phyloP scores from a whole-genome alignment of 495 filamentous ascomycete species.

The Aspergillus haitiensis region DNA sequence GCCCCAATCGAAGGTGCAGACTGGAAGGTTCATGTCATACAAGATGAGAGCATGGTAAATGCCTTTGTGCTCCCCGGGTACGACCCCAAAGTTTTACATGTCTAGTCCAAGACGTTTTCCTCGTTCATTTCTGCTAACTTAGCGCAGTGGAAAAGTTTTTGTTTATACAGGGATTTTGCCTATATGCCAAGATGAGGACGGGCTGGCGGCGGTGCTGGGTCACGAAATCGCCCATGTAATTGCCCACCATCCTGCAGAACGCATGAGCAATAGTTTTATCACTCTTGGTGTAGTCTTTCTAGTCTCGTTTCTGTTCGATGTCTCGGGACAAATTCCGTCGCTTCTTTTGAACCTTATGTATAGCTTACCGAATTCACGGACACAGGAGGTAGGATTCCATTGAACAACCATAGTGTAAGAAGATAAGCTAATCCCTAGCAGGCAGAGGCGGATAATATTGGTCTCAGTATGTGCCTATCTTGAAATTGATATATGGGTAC shows the following conservation, averaged over 20 bases:
- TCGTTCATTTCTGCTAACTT: constrained; percentile 9
- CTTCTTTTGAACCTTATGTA: constrained; percentile 62
- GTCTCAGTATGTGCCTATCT: constrained; percentile 53
- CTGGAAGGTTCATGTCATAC: constrained; percentile 88
- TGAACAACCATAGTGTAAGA: neutral
- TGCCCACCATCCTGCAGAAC: constrained; percentile 76
- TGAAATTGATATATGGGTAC: constrained; percentile 38
- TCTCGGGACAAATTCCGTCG: constrained; percentile 46
- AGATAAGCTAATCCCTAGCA: constrained; percentile 18
- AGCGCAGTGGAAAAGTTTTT: constrained; percentile 77
- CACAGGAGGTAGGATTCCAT: constrained; percentile 53
- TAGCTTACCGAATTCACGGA: constrained; percentile 67
- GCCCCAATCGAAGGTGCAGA: constrained; percentile 59
- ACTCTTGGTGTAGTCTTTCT: constrained; percentile 53
- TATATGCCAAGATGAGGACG: constrained; percentile 68
- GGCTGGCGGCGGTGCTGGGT: constrained; percentile 79
- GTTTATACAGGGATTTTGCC: constrained; percentile 83
- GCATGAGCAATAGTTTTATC: constrained; percentile 64
- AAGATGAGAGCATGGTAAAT: constrained; percentile 63
- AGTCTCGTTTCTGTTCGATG: constrained; percentile 52
- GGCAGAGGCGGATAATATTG: constrained; percentile 84
- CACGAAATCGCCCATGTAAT: constrained; percentile 96
- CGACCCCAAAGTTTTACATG: neutral
- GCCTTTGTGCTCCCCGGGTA: constrained; percentile 87
- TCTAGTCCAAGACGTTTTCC: neutral